phyloP scores from a whole-genome alignment of 2,329 filamentous ascomycete species.

The Bipolaris sorokiniana region DNA sequence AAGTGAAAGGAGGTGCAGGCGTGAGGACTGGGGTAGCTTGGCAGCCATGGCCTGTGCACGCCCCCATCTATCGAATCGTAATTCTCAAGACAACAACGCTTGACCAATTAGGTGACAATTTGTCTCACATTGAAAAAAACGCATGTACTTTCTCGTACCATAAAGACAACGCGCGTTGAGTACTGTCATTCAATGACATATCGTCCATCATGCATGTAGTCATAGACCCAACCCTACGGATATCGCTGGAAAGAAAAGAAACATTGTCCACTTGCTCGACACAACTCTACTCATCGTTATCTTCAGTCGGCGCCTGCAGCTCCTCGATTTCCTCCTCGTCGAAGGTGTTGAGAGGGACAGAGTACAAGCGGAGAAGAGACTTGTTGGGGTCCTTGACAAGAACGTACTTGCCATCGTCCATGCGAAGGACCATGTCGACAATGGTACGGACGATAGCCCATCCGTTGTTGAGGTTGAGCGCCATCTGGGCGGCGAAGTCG shows the following conservation, averaged over 20 bases:
- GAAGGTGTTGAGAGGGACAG: constrained; percentile 84
- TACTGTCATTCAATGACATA: constrained; percentile 20
- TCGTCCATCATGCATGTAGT: constrained; percentile 29
- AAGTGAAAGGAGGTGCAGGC: background rate
- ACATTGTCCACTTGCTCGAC: constrained; percentile 2
- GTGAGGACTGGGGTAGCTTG: background rate
- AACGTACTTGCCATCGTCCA: constrained; percentile 81
- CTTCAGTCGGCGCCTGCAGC: constrained; percentile 61
- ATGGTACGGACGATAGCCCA: constrained; percentile 99
- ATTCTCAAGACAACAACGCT: background rate
- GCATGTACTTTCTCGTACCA: background rate
- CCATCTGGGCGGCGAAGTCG: constrained; percentile 98
- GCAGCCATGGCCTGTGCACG: constrained; percentile 5
- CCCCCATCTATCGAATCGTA: background rate
- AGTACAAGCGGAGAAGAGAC: constrained; percentile 89
- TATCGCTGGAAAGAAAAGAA: constrained; percentile 27
- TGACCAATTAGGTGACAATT: background rate
- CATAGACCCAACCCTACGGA: constrained; percentile 28
- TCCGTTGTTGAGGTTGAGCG: constrained; percentile 92
- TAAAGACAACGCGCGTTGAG: constrained; percentile 8
- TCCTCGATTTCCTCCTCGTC: constrained; percentile 89
- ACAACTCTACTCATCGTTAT: constrained; percentile 58
- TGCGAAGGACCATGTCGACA: constrained; percentile 86
- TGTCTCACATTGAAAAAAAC: background rate
- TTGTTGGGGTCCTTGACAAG: constrained; percentile 93